These are phyloP conservation scores for Pythium periplocum DNA, from an alignment of 352 stramenopile species.

Conservation along the genomic window DNA sequence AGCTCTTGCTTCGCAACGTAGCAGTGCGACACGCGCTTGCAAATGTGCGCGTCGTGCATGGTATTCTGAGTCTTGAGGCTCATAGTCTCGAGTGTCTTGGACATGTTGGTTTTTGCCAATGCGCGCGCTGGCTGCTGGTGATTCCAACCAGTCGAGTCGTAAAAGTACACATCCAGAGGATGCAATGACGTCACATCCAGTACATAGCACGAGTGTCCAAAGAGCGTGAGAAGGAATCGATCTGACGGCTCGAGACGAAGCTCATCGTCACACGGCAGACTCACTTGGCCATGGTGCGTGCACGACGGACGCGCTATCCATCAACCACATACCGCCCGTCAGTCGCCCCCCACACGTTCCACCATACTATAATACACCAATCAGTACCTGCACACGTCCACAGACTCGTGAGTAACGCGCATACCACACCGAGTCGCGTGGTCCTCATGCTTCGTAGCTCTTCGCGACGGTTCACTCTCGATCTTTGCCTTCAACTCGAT, in stretches of 20 bases:
- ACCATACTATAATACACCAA: not conserved
- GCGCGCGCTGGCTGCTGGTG: not conserved
- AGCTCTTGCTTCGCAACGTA: not conserved
- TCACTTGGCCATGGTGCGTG: slow-evolving; percentile 34
- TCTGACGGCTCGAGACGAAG: slow-evolving; percentile 34
- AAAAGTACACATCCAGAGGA: slow-evolving; percentile 51
- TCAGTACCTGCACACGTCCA: not conserved
- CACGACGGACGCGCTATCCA: slow-evolving; percentile 24
- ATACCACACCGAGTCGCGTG: too few relatives aligned
- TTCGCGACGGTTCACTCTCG: too few relatives aligned
- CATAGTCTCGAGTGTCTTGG: not conserved
- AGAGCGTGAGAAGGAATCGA: slow-evolving; percentile 50
- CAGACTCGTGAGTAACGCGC: too few relatives aligned
- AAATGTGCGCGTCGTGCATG: slow-evolving; percentile 7
- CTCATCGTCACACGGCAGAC: slow-evolving; percentile 45
- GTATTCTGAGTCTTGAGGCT: not conserved
- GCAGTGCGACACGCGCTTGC: slow-evolving; percentile 1
- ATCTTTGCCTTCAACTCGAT: too few relatives aligned
- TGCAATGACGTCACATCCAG: slow-evolving; percentile 29
- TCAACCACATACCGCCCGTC: too few relatives aligned
- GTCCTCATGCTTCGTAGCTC: too few relatives aligned
- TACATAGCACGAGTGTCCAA: slow-evolving; percentile 48
- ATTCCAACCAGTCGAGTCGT: slow-evolving; percentile 20
- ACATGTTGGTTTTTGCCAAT: too few relatives aligned
- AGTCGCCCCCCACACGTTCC: not conserved